Base-by-base conservation (phyloP, 2,329 filamentous ascomycete genomes). In the Diaporthe longicolla region DNA sequence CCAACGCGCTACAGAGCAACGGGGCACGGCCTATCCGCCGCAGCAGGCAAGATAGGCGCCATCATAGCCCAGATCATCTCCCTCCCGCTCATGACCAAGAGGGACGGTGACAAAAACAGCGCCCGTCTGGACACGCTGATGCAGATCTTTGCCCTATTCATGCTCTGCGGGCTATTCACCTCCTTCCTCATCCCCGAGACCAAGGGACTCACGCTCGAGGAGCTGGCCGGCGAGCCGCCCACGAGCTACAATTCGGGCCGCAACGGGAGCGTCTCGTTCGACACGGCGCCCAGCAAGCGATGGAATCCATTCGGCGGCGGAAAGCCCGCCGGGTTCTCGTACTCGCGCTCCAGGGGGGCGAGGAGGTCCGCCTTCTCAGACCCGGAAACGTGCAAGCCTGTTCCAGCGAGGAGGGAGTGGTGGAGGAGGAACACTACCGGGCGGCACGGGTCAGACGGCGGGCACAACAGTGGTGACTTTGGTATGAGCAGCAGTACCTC, bases 81-180 rank as follows among this genome's bases (percentile, higher is more conserved):
- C 72, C 89, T 91, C 13, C 90, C 91, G 1, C 83, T 93, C 19
- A 85, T 91, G 19, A 88, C 87, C 24, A 87, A 88, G 43, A 21
- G 19, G 40, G 40, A 48, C 37, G 92, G 10, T 17, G 59, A 32
- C n/a, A 92, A 91, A 35, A 26, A 13, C 48, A 32, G 50, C 35
- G 84, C 88, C 0, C 82, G 85, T 0, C 83, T 85, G 10, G 81
- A 85, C 21, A 91, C 93, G 73, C 89, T 95, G 50, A 91, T 96
- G 85, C 88, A 94, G 81, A 93, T 95, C 50, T 95, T 94, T 82
- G 93, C 93, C 0, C 86, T 94, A 13, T 95, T 96, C 85, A 95
- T 95, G 94, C 86, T 95, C 8, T 88, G 89, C 69, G 94, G 94
- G 48, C 89, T 90, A 61, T 82, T 94, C 61, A 90, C 90, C 3